These are phyloP conservation scores for Moniliophthora roreri DNA, from an alignment of 1,284 basidiomycete genomes.

Conservation along the genomic window DNA sequence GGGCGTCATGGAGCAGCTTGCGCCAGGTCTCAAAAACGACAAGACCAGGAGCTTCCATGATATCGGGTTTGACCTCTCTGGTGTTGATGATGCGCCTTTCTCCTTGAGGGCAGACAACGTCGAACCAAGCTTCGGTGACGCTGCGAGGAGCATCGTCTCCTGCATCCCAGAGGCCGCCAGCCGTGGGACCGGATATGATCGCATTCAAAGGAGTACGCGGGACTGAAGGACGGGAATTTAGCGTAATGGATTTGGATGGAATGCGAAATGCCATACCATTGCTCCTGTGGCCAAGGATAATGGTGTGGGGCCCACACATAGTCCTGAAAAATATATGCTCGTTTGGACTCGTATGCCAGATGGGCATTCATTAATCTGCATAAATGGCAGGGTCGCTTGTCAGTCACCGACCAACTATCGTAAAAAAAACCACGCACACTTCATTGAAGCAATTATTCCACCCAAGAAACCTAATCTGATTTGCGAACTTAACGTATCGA, in stretches of 20 bases:
- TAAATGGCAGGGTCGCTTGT: neutral
- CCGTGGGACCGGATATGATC: constrained; percentile 35
- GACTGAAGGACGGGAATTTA: neutral
- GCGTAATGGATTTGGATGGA: neutral
- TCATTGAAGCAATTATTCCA: constrained; percentile 18
- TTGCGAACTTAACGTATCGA: constrained; percentile 14
- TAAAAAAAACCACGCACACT: constrained; percentile 8
- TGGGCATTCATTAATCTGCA: constrained; percentile 41
- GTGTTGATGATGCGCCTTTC: constrained; percentile 29
- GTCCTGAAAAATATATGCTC: constrained; percentile 45
- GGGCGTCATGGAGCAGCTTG: constrained; percentile 34
- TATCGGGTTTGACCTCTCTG: constrained; percentile 25
- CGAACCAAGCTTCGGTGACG: constrained; percentile 32
- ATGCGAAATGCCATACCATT: constrained; percentile 15
- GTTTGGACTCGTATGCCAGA: constrained; percentile 42
- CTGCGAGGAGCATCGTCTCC: constrained; percentile 36
- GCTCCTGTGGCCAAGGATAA: constrained; percentile 29
- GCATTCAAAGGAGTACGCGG: constrained; percentile 35
- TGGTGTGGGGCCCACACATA: constrained; percentile 38
- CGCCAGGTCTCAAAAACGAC: constrained; percentile 39
- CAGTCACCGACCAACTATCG: neutral
- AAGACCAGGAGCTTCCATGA: constrained; percentile 22
- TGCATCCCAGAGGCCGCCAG: constrained; percentile 32
- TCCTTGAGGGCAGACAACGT: constrained; percentile 30
- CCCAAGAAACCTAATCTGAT: constrained; percentile 12